A percentile compares a stretch with the other conserved stretches of the same genome.
Conservation (phyloP, 2,329 filamentous ascomycete species). For the Xylariaceae sp. region DNA sequence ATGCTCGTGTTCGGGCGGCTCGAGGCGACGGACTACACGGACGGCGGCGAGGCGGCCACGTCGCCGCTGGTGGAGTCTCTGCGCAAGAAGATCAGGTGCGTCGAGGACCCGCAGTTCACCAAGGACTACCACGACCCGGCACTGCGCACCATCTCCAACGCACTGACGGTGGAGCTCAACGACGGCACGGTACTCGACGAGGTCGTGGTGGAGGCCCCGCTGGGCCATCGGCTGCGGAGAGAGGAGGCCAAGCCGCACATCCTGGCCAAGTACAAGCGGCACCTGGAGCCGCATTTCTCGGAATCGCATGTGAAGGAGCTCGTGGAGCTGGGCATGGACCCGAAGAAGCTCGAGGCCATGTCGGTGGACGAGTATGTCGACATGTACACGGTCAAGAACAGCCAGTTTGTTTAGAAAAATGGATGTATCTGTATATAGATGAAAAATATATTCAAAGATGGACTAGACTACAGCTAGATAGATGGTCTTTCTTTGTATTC, state of each 20-base stretch:
- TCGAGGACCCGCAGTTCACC: conserved; percentile 94
- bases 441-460: background rate
- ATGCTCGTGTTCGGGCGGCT: conserved; percentile 96
- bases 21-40: conserved; percentile 87
- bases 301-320: conserved; percentile 75
- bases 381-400: conserved; percentile 52
- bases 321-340: conserved; percentile 71
- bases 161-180: conserved; percentile 87
- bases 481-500: no score
- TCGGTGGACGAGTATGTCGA: conserved; percentile 92
- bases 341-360: conserved; percentile 69
- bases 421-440: conserved; percentile 6
- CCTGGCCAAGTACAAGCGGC: conserved; percentile 89
- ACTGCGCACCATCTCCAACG: conserved; percentile 96
- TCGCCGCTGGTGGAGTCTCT: conserved; percentile 86
- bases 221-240: conserved; percentile 83
- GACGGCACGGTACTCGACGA: conserved; percentile 90
- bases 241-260: conserved; percentile 99
- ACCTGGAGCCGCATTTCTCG: conserved; percentile 77
- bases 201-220: conserved; percentile 85
- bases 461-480: background rate
- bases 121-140: conserved; percentile 89
- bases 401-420: conserved; percentile 50
- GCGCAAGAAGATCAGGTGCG: conserved; percentile 88
- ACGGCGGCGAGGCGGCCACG: conserved; percentile 86